A percentile compares a stretch with the other conserved stretches of the same genome.
phyloP scores from a whole-genome alignment of 345 rosid genomes.

The Anastatica hierochuntica region DNA sequence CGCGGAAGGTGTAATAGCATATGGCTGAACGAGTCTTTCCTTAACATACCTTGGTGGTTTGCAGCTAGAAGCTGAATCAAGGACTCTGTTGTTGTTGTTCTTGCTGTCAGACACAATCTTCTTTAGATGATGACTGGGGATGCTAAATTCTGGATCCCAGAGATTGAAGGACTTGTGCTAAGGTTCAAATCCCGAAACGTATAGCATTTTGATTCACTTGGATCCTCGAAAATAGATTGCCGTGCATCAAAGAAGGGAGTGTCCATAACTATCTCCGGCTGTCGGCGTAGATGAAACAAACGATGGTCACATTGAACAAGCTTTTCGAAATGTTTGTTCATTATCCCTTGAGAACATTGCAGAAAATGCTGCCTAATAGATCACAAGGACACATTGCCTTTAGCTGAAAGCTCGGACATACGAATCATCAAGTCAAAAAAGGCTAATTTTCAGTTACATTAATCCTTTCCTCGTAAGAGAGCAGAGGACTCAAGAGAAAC shows the following conservation, averaged over 20 bases:
- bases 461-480: not conserved
- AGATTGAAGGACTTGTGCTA: slow-evolving; percentile 31
- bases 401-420: slow-evolving; percentile 3
- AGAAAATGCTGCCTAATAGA: slow-evolving; percentile 77
- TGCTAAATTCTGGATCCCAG: slow-evolving; percentile 50
- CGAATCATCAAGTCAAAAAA: too few relatives aligned
- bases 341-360: slow-evolving; percentile 81
- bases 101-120: slow-evolving; percentile 29
- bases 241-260: slow-evolving; percentile 72
- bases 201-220: slow-evolving; percentile 43
- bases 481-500: slow-evolving; percentile 7
- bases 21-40: slow-evolving; percentile 81
- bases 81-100: not conserved
- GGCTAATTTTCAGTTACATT: not conserved
- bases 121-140: slow-evolving; percentile 79
- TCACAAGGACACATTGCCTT: not conserved
- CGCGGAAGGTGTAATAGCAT: slow-evolving; percentile 73
- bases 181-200: slow-evolving; percentile 34
- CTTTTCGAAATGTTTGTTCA: slow-evolving; percentile 88
- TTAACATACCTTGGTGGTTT: slow-evolving; percentile 16
- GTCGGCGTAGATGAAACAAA: slow-evolving; percentile 66
- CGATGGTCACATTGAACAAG: slow-evolving; percentile 93
- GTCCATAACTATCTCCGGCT: slow-evolving; percentile 61
- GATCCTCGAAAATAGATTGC: slow-evolving; percentile 61
- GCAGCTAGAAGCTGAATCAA: slow-evolving; percentile 34